Base-by-base conservation (phyloP, 2,329 filamentous ascomycete genomes). In the Pseudocercospora crystallina region DNA sequence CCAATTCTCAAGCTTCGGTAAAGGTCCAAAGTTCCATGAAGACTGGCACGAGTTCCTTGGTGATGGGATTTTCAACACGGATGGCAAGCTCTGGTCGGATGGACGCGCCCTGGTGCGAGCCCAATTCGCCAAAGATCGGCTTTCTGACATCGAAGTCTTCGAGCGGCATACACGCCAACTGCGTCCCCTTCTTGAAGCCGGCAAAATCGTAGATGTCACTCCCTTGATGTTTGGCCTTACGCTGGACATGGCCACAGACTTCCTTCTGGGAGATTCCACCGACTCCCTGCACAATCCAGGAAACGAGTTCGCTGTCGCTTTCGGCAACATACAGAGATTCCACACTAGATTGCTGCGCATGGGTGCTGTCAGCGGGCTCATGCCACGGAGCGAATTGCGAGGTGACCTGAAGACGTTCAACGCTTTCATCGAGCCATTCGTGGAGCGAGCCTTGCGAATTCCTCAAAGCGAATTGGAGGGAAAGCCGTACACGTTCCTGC, bases 401-500 rank as follows among this genome's bases (percentile, higher is more conserved):
- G n/a, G n/a, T n/a, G n/a, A n/a, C n/a, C n/a, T n/a, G n/a, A 55
- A 58, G 11, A 65, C 69, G 42, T 70, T 52, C 12, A 43, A 43
- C 26, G 8, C 12, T 13, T 12, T 39, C 9, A 45, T 49, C 10
- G 30, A 44, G 8, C 32, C 17, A 11, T 55, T 47, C 13, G 40
- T 49, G 20, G 34, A 44, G 26, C 43, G 41, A 35, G 53, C 55
- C 17, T 30, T 57, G 14, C n/a, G 13, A 13, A 32, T n/a, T 26
- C 47, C 48, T 15, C 33, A 31, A 17, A 41, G 26, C n/a, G 47
- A 15, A 8, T 36, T 33, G 1, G 38, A 43, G n/a, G 33, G 10
- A 34, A 43, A 67, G n/a, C n/a, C n/a, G n/a, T 83, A 83, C 60
- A 71, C 82, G 33, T 37, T 63, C n/a, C 33, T 63, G 14, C 34